Evolutionary conservation across 2,329 filamentous ascomycete genomes (phyloP), one percentile per base, ranked within the genome.

Genomic region (Alternaria solani): DNA sequence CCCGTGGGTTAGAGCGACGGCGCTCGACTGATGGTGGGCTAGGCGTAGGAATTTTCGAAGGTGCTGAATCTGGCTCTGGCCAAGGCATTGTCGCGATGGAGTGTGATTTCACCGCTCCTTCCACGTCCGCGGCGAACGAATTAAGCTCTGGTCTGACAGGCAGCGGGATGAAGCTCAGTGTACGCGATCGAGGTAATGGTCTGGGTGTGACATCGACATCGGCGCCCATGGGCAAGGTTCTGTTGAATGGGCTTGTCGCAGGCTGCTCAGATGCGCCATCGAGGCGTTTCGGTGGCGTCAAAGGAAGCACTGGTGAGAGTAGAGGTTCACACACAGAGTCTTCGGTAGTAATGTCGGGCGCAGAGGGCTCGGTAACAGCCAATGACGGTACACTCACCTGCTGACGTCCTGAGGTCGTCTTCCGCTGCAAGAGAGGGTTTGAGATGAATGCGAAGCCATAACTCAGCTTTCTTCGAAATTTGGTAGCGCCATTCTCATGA

Each of bases 381-480:
- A 64, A 47, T 59, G 62, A 59, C 11, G 63, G 62, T 11, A 57
- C 51, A 23, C 48, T 61, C 43, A 38, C 18, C 12, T 57, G 55
- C 26, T 63, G 66, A 32, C 65, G 66, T 26, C 55, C 66, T 3
- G 68, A 57, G 7, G 64, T 65, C 3, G 42, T 64, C 55, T 73
- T 75, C 43, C 70, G 72, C 55, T 76, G 74, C n/a, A 65, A 65
- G 38, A 76, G 68, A 25, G 73, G 70, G 34, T 70, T 70, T 20
- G 74, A 74, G 51, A 77, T 72, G 59, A 75, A 67, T 23, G 73
- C 72, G 51, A 77, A 59, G 23, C 75, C 71, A 60, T 77, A 59
- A 48, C 71, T 77, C 51, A 78, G 68, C 60, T 73, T 78, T 20
- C 72, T 68, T 7, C 75, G 71, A 51, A 78, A 75, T 26, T 67